These are phyloP conservation scores for Aspergillus bombycis DNA, from an alignment of 2,329 filamentous ascomycete species.

Conservation along the genomic window DNA sequence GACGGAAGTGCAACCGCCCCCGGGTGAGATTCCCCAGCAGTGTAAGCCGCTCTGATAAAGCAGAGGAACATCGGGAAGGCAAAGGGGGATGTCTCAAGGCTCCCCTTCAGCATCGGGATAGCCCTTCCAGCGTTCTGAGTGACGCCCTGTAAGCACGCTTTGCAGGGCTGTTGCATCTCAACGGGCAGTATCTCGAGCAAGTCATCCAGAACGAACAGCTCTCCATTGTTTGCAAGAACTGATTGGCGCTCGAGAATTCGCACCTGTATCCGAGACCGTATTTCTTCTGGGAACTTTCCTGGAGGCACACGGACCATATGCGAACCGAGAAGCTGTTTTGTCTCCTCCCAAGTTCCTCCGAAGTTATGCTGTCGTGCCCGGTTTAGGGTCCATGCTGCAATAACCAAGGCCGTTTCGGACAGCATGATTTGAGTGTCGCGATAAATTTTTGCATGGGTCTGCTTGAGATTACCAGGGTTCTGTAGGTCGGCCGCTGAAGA, in stretches of 20 bases:
- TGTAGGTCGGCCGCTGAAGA: constrained; percentile 29
- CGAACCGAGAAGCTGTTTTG: constrained; percentile 31
- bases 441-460: constrained; percentile 46
- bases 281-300: constrained; percentile 31
- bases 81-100: constrained; percentile 28
- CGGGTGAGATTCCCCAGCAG: constrained; percentile 8
- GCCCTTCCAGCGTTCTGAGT: constrained; percentile 22
- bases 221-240: constrained; percentile 37
- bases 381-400: constrained; percentile 44
- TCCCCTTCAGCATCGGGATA: constrained; percentile 24
- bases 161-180: constrained; percentile 29
- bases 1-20: constrained; percentile 29
- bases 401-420: constrained; percentile 42
- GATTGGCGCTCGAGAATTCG: constrained; percentile 39
- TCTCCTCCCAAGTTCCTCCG: constrained; percentile 29
- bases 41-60: constrained; percentile 34
- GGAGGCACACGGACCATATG: constrained; percentile 36
- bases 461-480: constrained; percentile 43
- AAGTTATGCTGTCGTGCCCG: constrained; percentile 36
- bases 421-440: constrained; percentile 45
- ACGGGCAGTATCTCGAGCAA: constrained; percentile 33
- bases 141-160: constrained; percentile 29
- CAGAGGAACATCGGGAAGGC: constrained; percentile 38
- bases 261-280: constrained; percentile 33
- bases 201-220: constrained; percentile 38